Evolutionary conservation across 2,329 filamentous ascomycete species (phyloP).

Genomic region (Elsinoe necatrix): DNA sequence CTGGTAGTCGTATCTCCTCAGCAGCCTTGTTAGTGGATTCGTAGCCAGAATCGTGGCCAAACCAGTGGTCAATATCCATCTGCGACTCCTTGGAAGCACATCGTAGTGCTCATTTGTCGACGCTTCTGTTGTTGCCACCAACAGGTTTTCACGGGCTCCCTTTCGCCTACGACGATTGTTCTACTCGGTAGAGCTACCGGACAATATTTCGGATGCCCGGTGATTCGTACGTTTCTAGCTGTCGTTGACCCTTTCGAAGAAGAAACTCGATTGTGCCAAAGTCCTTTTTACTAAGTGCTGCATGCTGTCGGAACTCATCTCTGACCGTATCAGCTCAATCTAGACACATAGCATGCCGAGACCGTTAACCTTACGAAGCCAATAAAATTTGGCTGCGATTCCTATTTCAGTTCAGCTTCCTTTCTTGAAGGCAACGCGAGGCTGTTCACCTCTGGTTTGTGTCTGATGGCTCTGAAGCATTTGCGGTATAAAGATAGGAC

Average conservation of each 20-base stretch:
- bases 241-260: slow-evolving; percentile 68
- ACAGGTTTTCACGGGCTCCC: too few relatives aligned
- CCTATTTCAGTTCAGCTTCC: slow-evolving; percentile 16
- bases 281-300: slow-evolving; percentile 65
- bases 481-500: slow-evolving; percentile 78
- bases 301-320: slow-evolving; percentile 65
- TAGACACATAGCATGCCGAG: not conserved
- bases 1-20: too few relatives aligned
- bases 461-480: slow-evolving; percentile 71
- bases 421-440: slow-evolving; percentile 14
- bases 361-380: slow-evolving; percentile 22
- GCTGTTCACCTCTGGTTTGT: slow-evolving; percentile 62
- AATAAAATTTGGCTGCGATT: slow-evolving; percentile 27
- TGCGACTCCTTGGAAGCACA: too few relatives aligned
- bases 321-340: slow-evolving; percentile 35
- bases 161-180: too few relatives aligned
- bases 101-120: too few relatives aligned
- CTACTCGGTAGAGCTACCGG: not conserved
- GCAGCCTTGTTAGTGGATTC: too few relatives aligned
- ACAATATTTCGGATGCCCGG: not conserved
- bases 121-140: too few relatives aligned
- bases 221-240: slow-evolving; percentile 62
- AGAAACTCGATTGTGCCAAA: slow-evolving; percentile 81
- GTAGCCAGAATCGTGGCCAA: too few relatives aligned
- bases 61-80: too few relatives aligned